Base-by-base conservation (phyloP, 169 alveolate species). In the Plasmodium coatneyi region DNA sequence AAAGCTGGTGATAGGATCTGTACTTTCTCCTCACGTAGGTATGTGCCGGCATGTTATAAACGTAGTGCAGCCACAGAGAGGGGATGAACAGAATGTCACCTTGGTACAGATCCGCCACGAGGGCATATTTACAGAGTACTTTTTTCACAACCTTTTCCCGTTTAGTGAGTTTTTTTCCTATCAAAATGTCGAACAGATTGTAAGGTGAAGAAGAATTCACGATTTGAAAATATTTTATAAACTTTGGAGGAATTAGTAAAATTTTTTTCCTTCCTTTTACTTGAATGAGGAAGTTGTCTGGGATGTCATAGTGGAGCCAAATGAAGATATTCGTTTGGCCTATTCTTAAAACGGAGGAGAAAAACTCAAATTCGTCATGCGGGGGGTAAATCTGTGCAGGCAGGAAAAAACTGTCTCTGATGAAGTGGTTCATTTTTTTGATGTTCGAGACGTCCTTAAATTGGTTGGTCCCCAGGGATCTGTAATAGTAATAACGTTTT, bases 201-300 rank as follows among this genome's bases (percentile, higher is more conserved):
- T 90, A 90, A 25, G 82, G 49, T 5, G 94, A 90, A 19, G 94
- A 90, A 2, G 94, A 90, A 90, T 76, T 46, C 1, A 90, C 3
- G 28, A 90, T 90, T 12, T 90, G 43, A 90, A 90, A 90, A 90
- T 90, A 90, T 80, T 78, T 80, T 46, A 90, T 74, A 70, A 36
- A 90, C 52, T 90, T 79, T 2, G 94, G 94, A 3, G 81, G 94
- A 10, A 90, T 90, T 80, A 90, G 66, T 70, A 90, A 66, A 80
- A 90, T 76, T 80, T 80, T 90, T 80, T 90, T 90, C 66, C 94
- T 90, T 90, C 94, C 94, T 90, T 66, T 90, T 90, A 90, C 82
- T 56, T 90, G 94, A 39, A 90, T 90, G 60, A 90, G 72, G 71
- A 90, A 90, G 66, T 90, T 90, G 46, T 90, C 94, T 25, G 94